These are phyloP conservation scores for Terana coerulea DNA, from an alignment of 768 basidiomycete species.

Conservation along the genomic window DNA sequence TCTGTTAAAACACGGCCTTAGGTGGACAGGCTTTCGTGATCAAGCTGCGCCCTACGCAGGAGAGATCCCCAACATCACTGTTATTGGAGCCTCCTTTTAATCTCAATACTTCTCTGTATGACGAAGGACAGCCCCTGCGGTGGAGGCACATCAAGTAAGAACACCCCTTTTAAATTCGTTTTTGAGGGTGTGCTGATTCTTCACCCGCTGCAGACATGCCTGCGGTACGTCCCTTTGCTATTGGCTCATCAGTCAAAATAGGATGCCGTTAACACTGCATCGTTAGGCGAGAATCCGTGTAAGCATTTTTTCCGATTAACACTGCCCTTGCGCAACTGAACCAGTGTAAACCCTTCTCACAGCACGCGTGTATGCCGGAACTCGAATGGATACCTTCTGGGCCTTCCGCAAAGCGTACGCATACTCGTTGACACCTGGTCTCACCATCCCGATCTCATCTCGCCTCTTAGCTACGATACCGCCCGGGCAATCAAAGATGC, in stretches of 20 bases:
- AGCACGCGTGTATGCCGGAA: slow-evolving; percentile 36
- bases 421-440: neutral
- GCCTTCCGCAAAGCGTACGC: slow-evolving; percentile 57
- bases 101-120: slow-evolving; percentile 34
- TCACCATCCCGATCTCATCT: too few relatives aligned
- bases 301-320: slow-evolving; percentile 7
- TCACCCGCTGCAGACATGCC: slow-evolving; percentile 52
- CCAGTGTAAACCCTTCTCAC: neutral
- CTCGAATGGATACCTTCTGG: slow-evolving; percentile 65
- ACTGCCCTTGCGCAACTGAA: neutral
- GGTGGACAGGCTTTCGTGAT: slow-evolving; percentile 80
- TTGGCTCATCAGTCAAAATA: too few relatives aligned
- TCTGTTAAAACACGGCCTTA: slow-evolving; percentile 19
- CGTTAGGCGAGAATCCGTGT: slow-evolving; percentile 57
- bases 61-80: slow-evolving; percentile 64
- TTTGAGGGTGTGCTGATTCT: neutral
- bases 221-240: slow-evolving; percentile 38
- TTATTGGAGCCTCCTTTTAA: slow-evolving; percentile 71
- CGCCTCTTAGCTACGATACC: slow-evolving; percentile 46
- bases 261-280: too few relatives aligned
- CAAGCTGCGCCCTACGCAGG: slow-evolving; percentile 64
- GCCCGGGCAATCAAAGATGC: slow-evolving; percentile 59
- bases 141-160: slow-evolving; percentile 76
- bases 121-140: slow-evolving; percentile 23
- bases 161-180: neutral